Percentiles rank a stretch among this genome's conserved stretches.
These are phyloP conservation scores for Eucalyptus rudis DNA, from an alignment of 345 rosid genomes.

Conservation along the genomic window DNA sequence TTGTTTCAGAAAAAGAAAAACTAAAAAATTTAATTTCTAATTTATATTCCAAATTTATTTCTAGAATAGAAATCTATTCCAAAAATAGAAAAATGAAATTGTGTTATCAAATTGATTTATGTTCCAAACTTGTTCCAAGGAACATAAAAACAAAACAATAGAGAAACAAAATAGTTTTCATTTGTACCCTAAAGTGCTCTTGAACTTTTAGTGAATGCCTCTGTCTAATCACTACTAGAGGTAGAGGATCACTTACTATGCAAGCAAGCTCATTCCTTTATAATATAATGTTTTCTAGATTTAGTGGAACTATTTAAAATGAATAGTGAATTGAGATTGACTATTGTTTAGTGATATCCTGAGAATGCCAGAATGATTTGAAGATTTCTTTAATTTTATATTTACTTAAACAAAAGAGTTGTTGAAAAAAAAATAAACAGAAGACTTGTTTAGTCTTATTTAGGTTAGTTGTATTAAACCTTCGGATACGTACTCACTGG, in stretches of 20 bases:
- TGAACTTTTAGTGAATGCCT: too few species aligned
- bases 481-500: not conserved
- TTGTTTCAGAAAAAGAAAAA: too few species aligned
- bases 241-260: too few species aligned
- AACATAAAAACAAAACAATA: too few species aligned
- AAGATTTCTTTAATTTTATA: not conserved
- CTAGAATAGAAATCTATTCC: rapidly evolving
- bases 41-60: rapidly evolving
- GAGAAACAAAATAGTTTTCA: rapidly evolving
- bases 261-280: too few species aligned
- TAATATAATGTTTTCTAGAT: too few species aligned
- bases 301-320: too few species aligned
- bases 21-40: rapidly evolving
- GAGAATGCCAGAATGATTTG: not conserved
- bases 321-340: too few species aligned
- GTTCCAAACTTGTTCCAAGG: rapidly evolving
- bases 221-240: too few species aligned
- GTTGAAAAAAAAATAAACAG: too few species aligned
- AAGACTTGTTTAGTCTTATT: not conserved
- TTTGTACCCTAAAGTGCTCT: rapidly evolving
- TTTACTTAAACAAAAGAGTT: too few species aligned
- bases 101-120: rapidly evolving
- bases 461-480: not conserved
- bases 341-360: rapidly evolving
- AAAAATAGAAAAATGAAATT: too few species aligned